These are phyloP conservation scores for Suillus placidus DNA, from an alignment of 768 basidiomycete species.

Conservation along the genomic window DNA sequence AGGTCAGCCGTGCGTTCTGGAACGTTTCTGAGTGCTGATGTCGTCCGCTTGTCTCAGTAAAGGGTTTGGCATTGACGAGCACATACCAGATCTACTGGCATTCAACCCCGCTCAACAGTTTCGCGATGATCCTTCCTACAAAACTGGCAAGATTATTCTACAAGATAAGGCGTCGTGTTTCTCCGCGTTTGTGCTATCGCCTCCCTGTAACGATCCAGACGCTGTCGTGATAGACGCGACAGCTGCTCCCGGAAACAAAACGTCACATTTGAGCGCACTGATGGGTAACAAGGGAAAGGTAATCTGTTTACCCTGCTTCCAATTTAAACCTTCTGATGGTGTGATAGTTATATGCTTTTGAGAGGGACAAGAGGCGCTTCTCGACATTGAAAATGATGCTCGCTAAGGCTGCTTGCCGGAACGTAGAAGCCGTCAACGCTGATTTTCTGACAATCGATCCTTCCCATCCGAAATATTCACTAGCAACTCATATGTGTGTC, in stretches of 20 bases:
- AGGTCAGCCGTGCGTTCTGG: constrained; percentile 39
- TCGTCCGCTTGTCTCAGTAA: constrained; percentile 42
- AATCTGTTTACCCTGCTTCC: constrained; percentile 17
- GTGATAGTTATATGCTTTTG: constrained; percentile 80
- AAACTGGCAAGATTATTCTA: constrained; percentile 80
- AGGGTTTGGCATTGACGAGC: constrained; percentile 72
- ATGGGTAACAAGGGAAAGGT: constrained; percentile 86
- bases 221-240: constrained; percentile 87
- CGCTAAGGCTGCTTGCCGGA: constrained; percentile 77
- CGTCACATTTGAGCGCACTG: constrained; percentile 87
- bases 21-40: background rate
- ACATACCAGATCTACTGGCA: constrained; percentile 79
- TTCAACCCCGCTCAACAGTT: constrained; percentile 72
- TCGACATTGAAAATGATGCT: constrained; percentile 86
- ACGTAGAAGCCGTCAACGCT: constrained; percentile 70
- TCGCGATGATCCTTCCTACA: constrained; percentile 72
- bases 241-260: constrained; percentile 98
- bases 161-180: constrained; percentile 99
- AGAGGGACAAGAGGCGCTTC: constrained; percentile 82
- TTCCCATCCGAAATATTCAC: constrained; percentile 55
- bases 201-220: constrained; percentile 51
- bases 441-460: constrained; percentile 89
- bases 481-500: constrained; percentile 86
- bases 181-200: constrained; percentile 84
- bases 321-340: background rate